Percentiles rank a stretch among this genome's conserved stretches.
These are phyloP conservation scores for Tetrahymena elliotti DNA, from an alignment of 73 alveolate species.

Conservation along the genomic window DNA sequence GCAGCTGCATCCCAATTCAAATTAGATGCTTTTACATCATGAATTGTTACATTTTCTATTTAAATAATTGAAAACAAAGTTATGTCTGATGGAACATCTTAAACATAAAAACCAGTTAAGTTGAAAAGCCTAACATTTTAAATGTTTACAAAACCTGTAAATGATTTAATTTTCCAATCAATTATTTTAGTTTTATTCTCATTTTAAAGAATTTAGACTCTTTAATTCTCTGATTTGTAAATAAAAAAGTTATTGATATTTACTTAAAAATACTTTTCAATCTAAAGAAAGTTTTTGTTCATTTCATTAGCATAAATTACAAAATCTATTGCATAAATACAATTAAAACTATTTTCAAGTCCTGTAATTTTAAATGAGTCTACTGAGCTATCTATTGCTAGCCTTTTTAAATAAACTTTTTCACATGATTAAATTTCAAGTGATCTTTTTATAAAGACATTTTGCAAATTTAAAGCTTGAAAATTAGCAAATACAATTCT, in stretches of 20 bases:
- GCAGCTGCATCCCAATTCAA: background rate
- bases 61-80: background rate
- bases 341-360: background rate
- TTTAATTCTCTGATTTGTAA: too few relatives aligned
- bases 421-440: background rate
- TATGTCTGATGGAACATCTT: background rate
- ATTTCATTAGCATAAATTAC: background rate
- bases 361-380: background rate
- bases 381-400: background rate
- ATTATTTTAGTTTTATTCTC: background rate
- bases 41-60: background rate
- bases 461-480: background rate
- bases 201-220: too few relatives aligned
- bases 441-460: background rate
- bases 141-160: background rate
- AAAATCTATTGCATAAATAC: too few relatives aligned
- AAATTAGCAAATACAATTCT: too few relatives aligned
- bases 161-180: background rate
- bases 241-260: too few relatives aligned
- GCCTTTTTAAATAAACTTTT: background rate
- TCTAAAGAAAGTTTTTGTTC: background rate
- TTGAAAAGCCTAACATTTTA: background rate
- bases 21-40: background rate
- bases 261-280: background rate
- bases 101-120: background rate